phyloP scores from a whole-genome alignment of 805 yeast genomes.

The Ogataea pini region DNA sequence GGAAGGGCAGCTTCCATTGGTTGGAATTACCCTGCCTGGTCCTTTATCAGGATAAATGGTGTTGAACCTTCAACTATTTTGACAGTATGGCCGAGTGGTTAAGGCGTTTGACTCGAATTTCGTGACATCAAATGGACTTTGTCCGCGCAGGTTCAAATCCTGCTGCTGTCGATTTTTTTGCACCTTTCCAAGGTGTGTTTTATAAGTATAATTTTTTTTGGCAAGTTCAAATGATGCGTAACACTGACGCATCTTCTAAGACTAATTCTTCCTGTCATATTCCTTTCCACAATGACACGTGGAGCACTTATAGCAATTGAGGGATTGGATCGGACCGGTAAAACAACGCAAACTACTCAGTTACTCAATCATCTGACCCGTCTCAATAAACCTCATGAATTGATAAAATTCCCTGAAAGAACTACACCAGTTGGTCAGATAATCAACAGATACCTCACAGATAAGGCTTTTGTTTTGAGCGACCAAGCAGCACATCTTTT shows the following conservation, averaged over 20 bases:
- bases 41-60: too few species aligned
- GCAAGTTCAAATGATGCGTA: neutral
- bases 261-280: neutral
- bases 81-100: conserved; percentile 45
- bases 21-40: too few species aligned
- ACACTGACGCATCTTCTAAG: neutral
- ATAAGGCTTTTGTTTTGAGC: conserved; percentile 48
- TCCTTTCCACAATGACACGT: conserved; percentile 34
- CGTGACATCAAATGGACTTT: conserved; percentile 48
- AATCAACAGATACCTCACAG: conserved; percentile 70
- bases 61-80: neutral
- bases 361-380: conserved; percentile 35
- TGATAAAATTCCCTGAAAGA: conserved; percentile 86
- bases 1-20: too few species aligned
- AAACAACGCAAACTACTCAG: conserved; percentile 72
- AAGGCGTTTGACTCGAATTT: conserved; percentile 41
- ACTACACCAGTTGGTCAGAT: conserved; percentile 77
- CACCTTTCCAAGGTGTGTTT: conserved; percentile 29
- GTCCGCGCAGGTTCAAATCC: conserved; percentile 69
- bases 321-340: conserved; percentile 95
- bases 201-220: neutral
- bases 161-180: conserved; percentile 54
- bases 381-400: conserved; percentile 39
- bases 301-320: conserved; percentile 83
- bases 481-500: conserved; percentile 85